Conservation (phyloP, 805 yeast species). For the Candida hispaniensis region DNA sequence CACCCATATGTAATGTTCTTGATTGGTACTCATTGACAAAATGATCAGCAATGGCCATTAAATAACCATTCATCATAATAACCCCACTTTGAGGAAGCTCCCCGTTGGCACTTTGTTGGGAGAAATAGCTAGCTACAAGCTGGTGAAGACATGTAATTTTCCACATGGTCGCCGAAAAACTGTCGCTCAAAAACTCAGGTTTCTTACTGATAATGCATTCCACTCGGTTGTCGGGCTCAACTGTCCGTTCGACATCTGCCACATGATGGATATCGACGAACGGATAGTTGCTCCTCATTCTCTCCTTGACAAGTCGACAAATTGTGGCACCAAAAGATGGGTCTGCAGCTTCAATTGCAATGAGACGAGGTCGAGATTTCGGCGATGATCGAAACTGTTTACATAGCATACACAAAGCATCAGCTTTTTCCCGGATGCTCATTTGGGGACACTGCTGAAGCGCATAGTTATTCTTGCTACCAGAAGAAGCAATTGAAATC, state of each 20-base stretch:
- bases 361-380: constrained; percentile 2
- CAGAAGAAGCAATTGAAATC: constrained; percentile 17
- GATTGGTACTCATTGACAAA: constrained; percentile 18
- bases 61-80: constrained; percentile 21
- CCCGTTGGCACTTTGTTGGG: too few species aligned
- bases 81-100: constrained; percentile 12
- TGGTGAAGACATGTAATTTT: constrained; percentile 23
- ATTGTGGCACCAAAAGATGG: constrained; percentile 6
- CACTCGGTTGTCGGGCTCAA: constrained; percentile 8
- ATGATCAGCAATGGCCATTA: constrained; percentile 22
- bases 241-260: constrained; percentile 1
- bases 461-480: constrained; percentile 1
- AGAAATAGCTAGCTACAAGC: constrained; percentile 17
- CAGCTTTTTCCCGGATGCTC: constrained; percentile 23
- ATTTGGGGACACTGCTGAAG: constrained; percentile 9
- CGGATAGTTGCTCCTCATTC: background rate
- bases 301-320: background rate
- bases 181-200: constrained; percentile 18
- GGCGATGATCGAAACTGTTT: constrained; percentile 16
- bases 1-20: background rate
- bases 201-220: constrained; percentile 15
- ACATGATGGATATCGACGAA: constrained; percentile 10
- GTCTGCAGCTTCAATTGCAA: constrained; percentile 9
- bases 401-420: constrained; percentile 21
- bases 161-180: constrained; percentile 22